Conservation (phyloP, 805 yeast species). For the Yamadazyma ubonensis region DNA sequence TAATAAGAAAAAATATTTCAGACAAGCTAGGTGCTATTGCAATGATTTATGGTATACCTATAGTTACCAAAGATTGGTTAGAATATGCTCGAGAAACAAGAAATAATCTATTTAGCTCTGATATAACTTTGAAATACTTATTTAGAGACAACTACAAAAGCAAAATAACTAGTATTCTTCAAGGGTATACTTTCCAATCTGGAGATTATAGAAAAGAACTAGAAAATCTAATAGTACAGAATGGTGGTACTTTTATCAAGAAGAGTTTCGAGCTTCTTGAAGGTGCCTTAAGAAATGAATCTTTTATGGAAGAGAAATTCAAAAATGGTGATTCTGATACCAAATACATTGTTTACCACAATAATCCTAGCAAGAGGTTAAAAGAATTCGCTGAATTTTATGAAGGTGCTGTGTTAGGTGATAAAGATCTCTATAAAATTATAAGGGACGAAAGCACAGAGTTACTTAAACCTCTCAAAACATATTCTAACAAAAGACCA, state of each 20-base stretch:
- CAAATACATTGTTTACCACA: conserved; percentile 5
- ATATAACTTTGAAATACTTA: conserved; percentile 6
- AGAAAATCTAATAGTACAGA: conserved; percentile 1
- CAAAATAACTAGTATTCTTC: conserved; percentile 1
- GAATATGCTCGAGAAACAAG: background rate
- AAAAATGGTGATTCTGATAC: background rate
- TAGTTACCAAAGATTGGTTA: conserved; percentile 12
- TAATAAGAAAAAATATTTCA: conserved; percentile 1
- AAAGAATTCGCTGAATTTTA: conserved; percentile 6
- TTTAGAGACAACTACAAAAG: conserved; percentile 3
- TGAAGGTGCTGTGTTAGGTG: conserved; percentile 3
- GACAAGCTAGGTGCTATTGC: conserved; percentile 7
- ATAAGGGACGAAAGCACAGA: conserved; percentile 3
- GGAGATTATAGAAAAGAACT: conserved; percentile 6
- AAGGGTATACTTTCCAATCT: conserved; percentile 2
- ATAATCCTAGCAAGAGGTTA: conserved; percentile 4
- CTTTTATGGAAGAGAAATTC: conserved; percentile 9
- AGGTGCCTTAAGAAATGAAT: conserved; percentile 2
- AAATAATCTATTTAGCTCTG: conserved; percentile 1
- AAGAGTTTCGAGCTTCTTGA: conserved; percentile 8
- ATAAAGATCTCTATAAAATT: conserved; percentile 7
- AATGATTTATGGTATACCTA: conserved; percentile 5
- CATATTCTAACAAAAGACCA: conserved; percentile 1
- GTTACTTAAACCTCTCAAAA: background rate
- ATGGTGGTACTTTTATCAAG: conserved; percentile 5